phyloP scores from a whole-genome alignment of 2,329 filamentous ascomycete species.

The Scolecobasidium constrictum region DNA sequence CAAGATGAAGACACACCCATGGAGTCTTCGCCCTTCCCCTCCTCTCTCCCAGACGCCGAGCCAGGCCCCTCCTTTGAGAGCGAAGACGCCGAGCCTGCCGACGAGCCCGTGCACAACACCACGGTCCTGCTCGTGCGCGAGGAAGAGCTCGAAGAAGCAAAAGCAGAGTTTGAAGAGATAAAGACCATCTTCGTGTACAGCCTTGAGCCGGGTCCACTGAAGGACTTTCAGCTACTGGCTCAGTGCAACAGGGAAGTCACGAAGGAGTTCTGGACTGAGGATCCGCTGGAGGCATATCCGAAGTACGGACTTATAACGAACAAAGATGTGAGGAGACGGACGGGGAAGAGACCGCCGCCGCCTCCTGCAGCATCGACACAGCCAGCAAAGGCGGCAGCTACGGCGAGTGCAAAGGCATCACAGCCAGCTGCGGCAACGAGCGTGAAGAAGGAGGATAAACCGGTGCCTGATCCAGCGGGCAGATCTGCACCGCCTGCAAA shows the following conservation, averaged over 20 bases:
- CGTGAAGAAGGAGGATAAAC: neutral
- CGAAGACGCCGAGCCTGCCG: slow-evolving; percentile 28
- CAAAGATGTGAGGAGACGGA: slow-evolving; percentile 43
- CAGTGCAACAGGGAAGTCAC: slow-evolving; percentile 56
- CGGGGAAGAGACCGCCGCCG: neutral
- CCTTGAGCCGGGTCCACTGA: slow-evolving; percentile 55
- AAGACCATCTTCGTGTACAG: slow-evolving; percentile 81
- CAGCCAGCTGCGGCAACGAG: neutral
- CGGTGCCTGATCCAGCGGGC: too few relatives aligned
- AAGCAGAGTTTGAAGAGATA: slow-evolving; percentile 60
- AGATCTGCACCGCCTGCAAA: neutral
- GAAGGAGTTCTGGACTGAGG: slow-evolving; percentile 44
- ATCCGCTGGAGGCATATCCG: slow-evolving; percentile 47
- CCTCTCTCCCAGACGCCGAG: slow-evolving; percentile 47
- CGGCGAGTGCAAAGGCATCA: neutral
- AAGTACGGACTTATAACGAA: slow-evolving; percentile 69
- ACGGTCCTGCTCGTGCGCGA: slow-evolving; percentile 60
- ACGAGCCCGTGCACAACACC: slow-evolving; percentile 42
- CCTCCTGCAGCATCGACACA: slow-evolving; percentile 23
- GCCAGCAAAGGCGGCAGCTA: slow-evolving; percentile 11
- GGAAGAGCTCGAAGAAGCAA: slow-evolving; percentile 58
- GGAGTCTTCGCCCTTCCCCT: slow-evolving; percentile 56
- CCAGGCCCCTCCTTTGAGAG: slow-evolving; percentile 9
- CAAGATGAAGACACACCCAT: slow-evolving; percentile 56
- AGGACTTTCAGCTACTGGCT: slow-evolving; percentile 57